A percentile compares a stretch with the other conserved stretches of the same genome.
Conservation (phyloP, 208 protist species). For the Sergeia podlipaevii region DNA sequence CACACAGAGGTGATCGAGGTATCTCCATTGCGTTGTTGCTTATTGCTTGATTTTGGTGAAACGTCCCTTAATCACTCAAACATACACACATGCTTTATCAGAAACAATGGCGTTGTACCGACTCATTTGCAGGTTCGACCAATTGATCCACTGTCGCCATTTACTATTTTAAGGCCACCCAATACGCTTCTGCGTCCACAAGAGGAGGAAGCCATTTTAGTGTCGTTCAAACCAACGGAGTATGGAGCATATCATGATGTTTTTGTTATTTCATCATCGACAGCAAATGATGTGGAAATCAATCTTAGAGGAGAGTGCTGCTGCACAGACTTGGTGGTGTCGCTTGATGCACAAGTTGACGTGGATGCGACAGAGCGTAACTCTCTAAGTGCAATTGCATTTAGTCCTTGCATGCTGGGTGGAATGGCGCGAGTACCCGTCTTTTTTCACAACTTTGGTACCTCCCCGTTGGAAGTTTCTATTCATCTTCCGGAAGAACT, state of each 20-base stretch:
- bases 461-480: constrained; percentile 51
- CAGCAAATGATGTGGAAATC: constrained; percentile 31
- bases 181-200: constrained; percentile 16
- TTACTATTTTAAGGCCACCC: constrained; percentile 40
- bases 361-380: constrained; percentile 5
- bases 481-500: constrained; percentile 12
- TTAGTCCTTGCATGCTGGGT: constrained; percentile 31
- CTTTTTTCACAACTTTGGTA: constrained; percentile 50
- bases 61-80: constrained; percentile 43
- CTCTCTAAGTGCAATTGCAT: constrained; percentile 21
- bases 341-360: constrained; percentile 15
- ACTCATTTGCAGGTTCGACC: constrained; percentile 41
- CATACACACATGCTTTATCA: constrained; percentile 34
- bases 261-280: constrained; percentile 28
- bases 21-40: constrained; percentile 7
- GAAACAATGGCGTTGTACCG: constrained; percentile 24
- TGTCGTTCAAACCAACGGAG: constrained; percentile 55
- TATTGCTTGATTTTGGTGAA: constrained; percentile 53
- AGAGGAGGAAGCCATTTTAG: constrained; percentile 25
- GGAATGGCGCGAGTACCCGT: constrained; percentile 20
- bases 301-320: constrained; percentile 43
- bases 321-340: constrained; percentile 46
- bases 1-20: constrained; percentile 15
- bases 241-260: constrained; percentile 49
- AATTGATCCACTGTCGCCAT: constrained; percentile 49